Evolutionary conservation across 352 stramenopile genomes (phyloP).

Genomic region (Phytophthora constricta): DNA sequence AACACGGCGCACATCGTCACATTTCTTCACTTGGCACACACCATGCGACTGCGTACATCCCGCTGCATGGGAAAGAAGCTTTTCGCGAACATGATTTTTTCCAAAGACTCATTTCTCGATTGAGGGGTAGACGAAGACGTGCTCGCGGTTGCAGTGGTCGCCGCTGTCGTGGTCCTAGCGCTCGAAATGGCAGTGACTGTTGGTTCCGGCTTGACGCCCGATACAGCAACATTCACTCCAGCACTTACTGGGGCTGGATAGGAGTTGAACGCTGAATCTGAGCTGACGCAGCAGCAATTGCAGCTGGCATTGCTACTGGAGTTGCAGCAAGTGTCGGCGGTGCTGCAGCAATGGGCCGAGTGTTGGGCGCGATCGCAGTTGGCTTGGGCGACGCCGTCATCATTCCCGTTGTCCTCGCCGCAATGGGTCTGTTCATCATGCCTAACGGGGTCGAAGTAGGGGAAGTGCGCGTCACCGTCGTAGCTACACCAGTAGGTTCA

Average conservation of each 20-base stretch:
- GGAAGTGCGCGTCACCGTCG: conserved; percentile 1
- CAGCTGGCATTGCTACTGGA: conserved; percentile 34
- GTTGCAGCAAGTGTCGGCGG: conserved; percentile 20
- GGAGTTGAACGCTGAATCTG: conserved; percentile 15
- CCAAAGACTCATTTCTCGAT: conserved; percentile 65
- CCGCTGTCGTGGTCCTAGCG: conserved; percentile 6
- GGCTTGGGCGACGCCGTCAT: conserved; percentile 26
- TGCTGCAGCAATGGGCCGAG: conserved; percentile 35
- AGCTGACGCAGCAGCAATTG: conserved; percentile 27
- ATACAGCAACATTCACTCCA: conserved; percentile 1
- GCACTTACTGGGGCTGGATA: conserved; percentile 6
- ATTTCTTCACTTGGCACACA: conserved; percentile 86
- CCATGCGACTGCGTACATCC: conserved; percentile 65
- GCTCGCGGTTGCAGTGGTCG: conserved; percentile 28
- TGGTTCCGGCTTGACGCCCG: conserved; percentile 45
- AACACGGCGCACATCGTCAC: conserved; percentile 83
- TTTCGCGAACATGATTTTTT: conserved; percentile 90
- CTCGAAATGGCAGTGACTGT: not conserved
- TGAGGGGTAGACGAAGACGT: conserved; percentile 26
- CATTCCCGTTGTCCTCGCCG: not conserved
- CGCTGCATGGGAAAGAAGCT: conserved; percentile 78
- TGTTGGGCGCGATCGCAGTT: conserved; percentile 39
- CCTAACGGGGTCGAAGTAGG: conserved; percentile 35
- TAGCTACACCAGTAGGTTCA: conserved; percentile 28
- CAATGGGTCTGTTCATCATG: conserved; percentile 21